Evolutionary conservation across 140 eudicot species (phyloP).

Genomic region (Bidens hawaiensis): DNA sequence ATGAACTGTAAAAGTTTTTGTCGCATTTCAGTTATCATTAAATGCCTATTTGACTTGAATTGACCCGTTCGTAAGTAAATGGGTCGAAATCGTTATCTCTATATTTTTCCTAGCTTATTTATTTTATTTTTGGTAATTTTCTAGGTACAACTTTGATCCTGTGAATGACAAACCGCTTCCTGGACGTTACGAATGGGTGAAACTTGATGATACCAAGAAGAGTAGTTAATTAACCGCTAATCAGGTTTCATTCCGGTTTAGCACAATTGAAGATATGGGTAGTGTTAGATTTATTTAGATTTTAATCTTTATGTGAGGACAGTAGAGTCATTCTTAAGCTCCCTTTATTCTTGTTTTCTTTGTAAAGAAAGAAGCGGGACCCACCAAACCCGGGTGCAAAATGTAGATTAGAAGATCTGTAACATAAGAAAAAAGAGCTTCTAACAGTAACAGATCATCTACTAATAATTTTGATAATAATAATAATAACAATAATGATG

Average conservation of each 20-base stretch:
- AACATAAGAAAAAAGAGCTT: slow-evolving; percentile 19
- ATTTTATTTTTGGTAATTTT: slow-evolving; percentile 3
- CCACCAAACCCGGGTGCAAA: slow-evolving; percentile 10
- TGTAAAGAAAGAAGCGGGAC: slow-evolving; percentile 30
- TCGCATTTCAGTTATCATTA: neutral
- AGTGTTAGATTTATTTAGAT: slow-evolving; percentile 20
- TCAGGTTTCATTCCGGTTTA: slow-evolving; percentile 14
- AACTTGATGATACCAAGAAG: slow-evolving; percentile 27
- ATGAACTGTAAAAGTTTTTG: neutral
- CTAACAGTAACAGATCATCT: slow-evolving; percentile 27
- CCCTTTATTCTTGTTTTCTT: slow-evolving; percentile 24
- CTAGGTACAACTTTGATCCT: slow-evolving; percentile 75
- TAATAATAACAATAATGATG: neutral
- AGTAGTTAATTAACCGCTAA: slow-evolving; percentile 8
- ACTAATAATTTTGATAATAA: neutral
- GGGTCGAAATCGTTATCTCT: neutral
- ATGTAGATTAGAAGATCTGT: slow-evolving; percentile 34
- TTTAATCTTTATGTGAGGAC: slow-evolving; percentile 15
- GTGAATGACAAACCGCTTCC: slow-evolving; percentile 51
- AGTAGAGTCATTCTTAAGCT: slow-evolving; percentile 23
- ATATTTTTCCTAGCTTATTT: neutral
- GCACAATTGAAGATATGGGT: slow-evolving; percentile 30
- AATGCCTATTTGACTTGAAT: neutral
- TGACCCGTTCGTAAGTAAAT: neutral
- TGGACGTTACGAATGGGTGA: slow-evolving; percentile 67